phyloP scores from a whole-genome alignment of 2,329 filamentous ascomycete species.

The Colletotrichum sp. region DNA sequence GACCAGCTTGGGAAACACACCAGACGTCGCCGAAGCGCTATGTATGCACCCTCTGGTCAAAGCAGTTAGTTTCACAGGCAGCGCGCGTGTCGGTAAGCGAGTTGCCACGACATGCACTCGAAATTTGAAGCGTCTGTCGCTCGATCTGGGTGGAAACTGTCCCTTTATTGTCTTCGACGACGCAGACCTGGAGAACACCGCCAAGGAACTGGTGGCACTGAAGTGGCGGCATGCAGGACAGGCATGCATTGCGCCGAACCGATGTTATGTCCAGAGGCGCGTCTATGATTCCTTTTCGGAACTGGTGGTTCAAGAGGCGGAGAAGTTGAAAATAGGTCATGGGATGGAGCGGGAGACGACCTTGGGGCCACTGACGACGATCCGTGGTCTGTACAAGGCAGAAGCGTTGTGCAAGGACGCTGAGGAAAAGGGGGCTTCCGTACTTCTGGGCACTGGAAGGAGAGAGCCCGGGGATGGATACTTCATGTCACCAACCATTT shows the following conservation, averaged over 20 bases:
- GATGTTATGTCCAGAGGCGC: constrained; percentile 60
- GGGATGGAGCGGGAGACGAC: constrained; percentile 31
- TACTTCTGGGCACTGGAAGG: constrained; percentile 61
- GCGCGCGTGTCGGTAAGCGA: constrained; percentile 69
- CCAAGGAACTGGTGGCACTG: constrained; percentile 56
- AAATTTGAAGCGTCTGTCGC: constrained; percentile 67
- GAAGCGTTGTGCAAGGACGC: constrained; percentile 67
- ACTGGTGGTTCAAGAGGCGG: constrained; percentile 36
- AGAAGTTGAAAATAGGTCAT: constrained; percentile 24
- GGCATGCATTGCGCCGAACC: constrained; percentile 63
- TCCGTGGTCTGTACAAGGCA: constrained; percentile 36
- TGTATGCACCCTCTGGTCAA: constrained; percentile 72
- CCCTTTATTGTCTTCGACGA: constrained; percentile 70
- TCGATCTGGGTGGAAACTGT: constrained; percentile 73
- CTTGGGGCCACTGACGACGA: constrained; percentile 39
- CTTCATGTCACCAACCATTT: constrained; percentile 76
- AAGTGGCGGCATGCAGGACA: constrained; percentile 64
- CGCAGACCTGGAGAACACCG: constrained; percentile 67
- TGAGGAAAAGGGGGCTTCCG: constrained; percentile 63
- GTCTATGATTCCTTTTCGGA: constrained; percentile 62
- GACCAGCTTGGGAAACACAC: constrained; percentile 70
- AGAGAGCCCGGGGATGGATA: constrained; percentile 67
- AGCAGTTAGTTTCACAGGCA: constrained; percentile 80
- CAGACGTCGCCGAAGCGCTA: constrained; percentile 57
- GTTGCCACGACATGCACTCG: constrained; percentile 69